Base-by-base conservation (phyloP, 805 yeast species). In the Schizosaccharomyces pombe region DNA sequence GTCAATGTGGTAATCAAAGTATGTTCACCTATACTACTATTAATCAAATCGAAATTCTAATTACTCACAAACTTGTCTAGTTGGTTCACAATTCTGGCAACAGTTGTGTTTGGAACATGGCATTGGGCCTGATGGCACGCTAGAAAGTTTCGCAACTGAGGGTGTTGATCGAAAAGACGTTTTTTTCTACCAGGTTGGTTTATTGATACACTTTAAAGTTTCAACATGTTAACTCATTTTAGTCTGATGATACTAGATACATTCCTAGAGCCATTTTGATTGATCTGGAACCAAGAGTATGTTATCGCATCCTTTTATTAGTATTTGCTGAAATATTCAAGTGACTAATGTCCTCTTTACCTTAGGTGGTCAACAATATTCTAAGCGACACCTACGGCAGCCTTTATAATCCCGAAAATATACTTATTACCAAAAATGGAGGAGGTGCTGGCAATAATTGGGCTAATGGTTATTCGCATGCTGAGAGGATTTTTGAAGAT, bases 391-490 rank as follows among this genome's bases (percentile, higher is more conserved):
- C 67, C 22, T 74, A 72, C 34, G 72, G 76, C 5, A 76, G 78
- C 31, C 72, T 91, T 69, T 84, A 85, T 68, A 83, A 87, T 62
- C 85, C 93, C 0, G 75, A 93, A 59, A 86, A 85, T 63, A 68
- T 84, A 4, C 87, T 83, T 67, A 69, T 83, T 26, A 77, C 89
- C 29, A 73, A 78, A n/a, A 78, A 78, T 16, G 95, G 95, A 3
- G 75, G 80, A 22, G 96, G 97, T 3, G 97, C 98, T 0, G 98
- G 94, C 19, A 91, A 91, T 66, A 85, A 85, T 58, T 91, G 97
- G 96, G 83, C 86, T 0, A 80, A 79, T 55, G 99, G 99, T 1
- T 85, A 84, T 62, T 72, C 75, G 40, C 79, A 80, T 57, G 96
- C 91, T 0, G 72, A 74, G 31, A 68, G 70, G 49, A 75, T 81